Percentiles rank a stretch among this genome's conserved stretches.
phyloP scores from a whole-genome alignment of 2,329 filamentous ascomycete species.

The Penicillium sp. region DNA sequence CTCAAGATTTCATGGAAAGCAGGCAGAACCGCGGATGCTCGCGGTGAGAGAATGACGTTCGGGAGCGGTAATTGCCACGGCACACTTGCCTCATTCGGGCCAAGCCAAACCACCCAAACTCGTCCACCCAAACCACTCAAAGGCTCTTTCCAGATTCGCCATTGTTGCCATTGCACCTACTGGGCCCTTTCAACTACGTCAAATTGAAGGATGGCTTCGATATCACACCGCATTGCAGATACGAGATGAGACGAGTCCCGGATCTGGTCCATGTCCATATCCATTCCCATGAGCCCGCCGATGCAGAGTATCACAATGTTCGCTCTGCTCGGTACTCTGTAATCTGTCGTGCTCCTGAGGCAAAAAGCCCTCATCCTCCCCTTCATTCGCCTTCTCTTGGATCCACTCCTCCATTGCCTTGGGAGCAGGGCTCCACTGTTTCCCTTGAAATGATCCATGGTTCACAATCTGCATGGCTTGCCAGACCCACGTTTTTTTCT shows the following conservation, averaged over 20 bases:
- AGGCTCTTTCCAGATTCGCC: background rate
- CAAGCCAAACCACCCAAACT: background rate
- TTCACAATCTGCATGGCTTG: slow-evolving; percentile 12
- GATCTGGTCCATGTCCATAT: too few species aligned
- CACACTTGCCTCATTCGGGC: background rate
- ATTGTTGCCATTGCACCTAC: background rate
- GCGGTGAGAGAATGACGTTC: slow-evolving; percentile 15
- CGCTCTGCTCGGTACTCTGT: background rate
- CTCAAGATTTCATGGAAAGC: background rate
- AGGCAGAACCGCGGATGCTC: slow-evolving; percentile 12
- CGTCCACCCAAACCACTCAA: too few species aligned
- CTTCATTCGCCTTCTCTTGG: slow-evolving; percentile 13
- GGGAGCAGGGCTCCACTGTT: slow-evolving; percentile 13
- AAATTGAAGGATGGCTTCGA: background rate
- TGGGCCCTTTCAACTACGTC: background rate
- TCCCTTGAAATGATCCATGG: slow-evolving; percentile 17
- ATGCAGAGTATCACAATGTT: background rate
- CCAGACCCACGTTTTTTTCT: slow-evolving; percentile 10
- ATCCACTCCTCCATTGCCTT: slow-evolving; percentile 16
- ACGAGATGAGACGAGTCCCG: too few species aligned
- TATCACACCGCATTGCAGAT: background rate
- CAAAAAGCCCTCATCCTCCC: background rate
- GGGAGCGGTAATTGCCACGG: slow-evolving; percentile 12
- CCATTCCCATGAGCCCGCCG: too few species aligned
- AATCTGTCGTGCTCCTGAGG: background rate